phyloP scores from a whole-genome alignment of 768 basidiomycete species.

The Saitozyma podzolica region DNA sequence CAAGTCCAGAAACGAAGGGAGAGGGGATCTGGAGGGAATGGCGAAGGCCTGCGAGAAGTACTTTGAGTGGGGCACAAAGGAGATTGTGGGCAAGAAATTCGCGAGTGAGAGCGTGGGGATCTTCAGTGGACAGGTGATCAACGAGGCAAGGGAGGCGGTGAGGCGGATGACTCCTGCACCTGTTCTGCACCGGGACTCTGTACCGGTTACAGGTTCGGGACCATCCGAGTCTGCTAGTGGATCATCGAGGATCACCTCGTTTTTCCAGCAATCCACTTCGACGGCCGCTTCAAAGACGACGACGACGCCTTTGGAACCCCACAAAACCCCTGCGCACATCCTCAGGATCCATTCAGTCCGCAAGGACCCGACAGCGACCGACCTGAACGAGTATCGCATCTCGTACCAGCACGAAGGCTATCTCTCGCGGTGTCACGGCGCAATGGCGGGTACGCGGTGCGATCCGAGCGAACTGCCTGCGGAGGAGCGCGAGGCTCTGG shows the following conservation, averaged over 20 bases:
- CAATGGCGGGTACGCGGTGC: constrained; percentile 64
- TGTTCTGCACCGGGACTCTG: background rate
- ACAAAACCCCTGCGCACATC: constrained; percentile 50
- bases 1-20: constrained; percentile 36
- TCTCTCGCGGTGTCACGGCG: constrained; percentile 65
- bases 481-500: constrained; percentile 54
- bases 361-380: constrained; percentile 66
- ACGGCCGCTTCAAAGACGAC: constrained; percentile 5
- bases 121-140: constrained; percentile 72
- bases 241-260: constrained; percentile 24
- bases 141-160: constrained; percentile 68
- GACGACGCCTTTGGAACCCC: constrained; percentile 16
- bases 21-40: constrained; percentile 57
- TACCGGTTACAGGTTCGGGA: background rate
- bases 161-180: constrained; percentile 57
- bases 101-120: constrained; percentile 63
- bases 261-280: constrained; percentile 53
- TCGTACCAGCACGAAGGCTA: constrained; percentile 70
- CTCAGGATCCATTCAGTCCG: constrained; percentile 68
- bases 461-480: constrained; percentile 56
- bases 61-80: constrained; percentile 89
- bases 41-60: constrained; percentile 79
- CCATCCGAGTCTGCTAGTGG: constrained; percentile 10
- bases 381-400: constrained; percentile 74
- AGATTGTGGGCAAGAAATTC: constrained; percentile 79